Evolutionary conservation across 169 alveolate genomes (phyloP), one percentile per base, ranked within the genome.

Genomic region (Plasmodium vivax): DNA sequence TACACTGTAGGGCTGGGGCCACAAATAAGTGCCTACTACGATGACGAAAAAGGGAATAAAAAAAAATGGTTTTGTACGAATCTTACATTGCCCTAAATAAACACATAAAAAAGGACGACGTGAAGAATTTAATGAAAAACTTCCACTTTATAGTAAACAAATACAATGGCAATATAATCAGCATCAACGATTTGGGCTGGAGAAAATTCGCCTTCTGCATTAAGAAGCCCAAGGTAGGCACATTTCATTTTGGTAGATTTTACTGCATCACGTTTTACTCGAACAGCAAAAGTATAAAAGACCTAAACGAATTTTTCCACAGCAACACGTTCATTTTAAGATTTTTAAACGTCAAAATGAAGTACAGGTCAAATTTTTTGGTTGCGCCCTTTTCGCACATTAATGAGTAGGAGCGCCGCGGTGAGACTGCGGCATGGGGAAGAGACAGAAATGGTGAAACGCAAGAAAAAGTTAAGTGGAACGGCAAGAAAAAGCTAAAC

Each of bases 191-290:
- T 90, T 80, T 90, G 43, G 94, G 94, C n/a, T 90, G 94, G 94
- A 79, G 94, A 43, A 90, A 90, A 43, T 90, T 90, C 54, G 94
- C 94, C 51, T 90, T 85, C 83, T 94, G 97, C 81, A 95, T 95
- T 34, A 93, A 92, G 84, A 96, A 96, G 94, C 97, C 98, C n/a
- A 81, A 96, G 9, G 96, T 96, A 68, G 98, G 98, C 4, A 85
- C 96, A 45, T 96, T 95, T 74, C 95, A 97, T 95, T 96, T 95
- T 95, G 98, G 97, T 62, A 96, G 96, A 93, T 96, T 94, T 93
- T 96, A 94, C 79, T 96, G 96, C 83, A 94, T 96, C 73, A 97
- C 98, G 8, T 71, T 95, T 72, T 96, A 96, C 75, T 96, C 98
- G 23, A 83, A 96, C 68, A 96, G 97, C 41, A 94, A 90, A 93